Evolutionary conservation across 2,329 filamentous ascomycete genomes (phyloP).

Genomic region (Clarireedia paspali): DNA sequence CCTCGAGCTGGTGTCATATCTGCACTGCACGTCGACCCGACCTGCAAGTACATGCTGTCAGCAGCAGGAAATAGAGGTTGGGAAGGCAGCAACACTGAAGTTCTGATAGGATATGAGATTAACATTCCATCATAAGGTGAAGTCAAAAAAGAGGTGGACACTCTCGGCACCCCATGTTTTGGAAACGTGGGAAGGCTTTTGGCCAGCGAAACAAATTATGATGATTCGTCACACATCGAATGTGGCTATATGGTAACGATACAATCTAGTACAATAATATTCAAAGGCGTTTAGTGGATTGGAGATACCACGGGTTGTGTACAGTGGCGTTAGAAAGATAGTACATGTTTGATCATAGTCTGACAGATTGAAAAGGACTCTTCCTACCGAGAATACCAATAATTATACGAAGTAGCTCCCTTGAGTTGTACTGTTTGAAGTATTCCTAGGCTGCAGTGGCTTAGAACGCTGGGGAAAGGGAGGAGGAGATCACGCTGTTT

Average conservation of each 20-base stretch:
- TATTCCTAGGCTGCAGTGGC: too few species aligned
- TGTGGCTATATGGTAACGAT: not conserved
- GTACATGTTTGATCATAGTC: not conserved
- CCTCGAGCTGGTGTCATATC: constrained; percentile 79
- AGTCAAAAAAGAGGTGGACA: not conserved
- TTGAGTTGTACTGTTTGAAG: too few species aligned
- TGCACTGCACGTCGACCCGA: constrained; percentile 77
- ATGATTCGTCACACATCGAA: not conserved
- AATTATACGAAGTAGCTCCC: too few species aligned
- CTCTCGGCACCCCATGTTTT: not conserved
- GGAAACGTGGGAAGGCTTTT: not conserved
- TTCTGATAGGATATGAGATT: constrained; percentile 92
- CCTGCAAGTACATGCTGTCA: constrained; percentile 84
- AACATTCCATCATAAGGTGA: constrained; percentile 15
- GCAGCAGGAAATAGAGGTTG: constrained; percentile 89
- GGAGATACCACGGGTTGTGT: constrained; percentile 1
- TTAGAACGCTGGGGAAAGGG: too few species aligned
- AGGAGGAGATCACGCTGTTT: too few species aligned
- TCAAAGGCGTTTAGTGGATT: constrained; percentile 1
- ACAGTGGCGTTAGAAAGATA: not conserved
- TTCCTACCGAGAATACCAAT: too few species aligned
- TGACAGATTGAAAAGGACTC: too few species aligned
- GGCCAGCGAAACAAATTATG: not conserved
- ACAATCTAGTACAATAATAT: not conserved
- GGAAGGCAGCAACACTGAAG: constrained; percentile 87